A percentile compares a stretch with the other conserved stretches of the same genome.
Conservation (phyloP, 371 early-diverging fungal species). For the Dichotomocladium elegans region DNA sequence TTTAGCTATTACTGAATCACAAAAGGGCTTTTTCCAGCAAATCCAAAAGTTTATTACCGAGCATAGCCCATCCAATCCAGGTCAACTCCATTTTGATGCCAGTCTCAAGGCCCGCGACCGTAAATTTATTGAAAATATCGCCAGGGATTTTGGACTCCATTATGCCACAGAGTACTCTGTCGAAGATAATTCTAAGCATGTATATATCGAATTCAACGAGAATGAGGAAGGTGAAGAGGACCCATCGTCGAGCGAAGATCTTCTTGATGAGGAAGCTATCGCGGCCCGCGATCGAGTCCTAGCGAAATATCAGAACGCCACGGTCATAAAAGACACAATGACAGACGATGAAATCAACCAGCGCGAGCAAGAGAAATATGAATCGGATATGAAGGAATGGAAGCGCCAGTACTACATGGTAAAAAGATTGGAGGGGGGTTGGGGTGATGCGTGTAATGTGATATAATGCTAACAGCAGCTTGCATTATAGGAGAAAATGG, state of each 20-base stretch:
- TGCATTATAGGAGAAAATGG: constrained; percentile 59
- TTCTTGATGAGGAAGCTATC: constrained; percentile 46
- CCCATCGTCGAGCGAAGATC: constrained; percentile 42
- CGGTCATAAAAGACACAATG: constrained; percentile 53
- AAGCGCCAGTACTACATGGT: constrained; percentile 71
- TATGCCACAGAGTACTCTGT: constrained; percentile 36
- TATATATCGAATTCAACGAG: constrained; percentile 47
- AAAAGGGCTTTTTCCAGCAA: constrained; percentile 52
- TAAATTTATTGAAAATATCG: constrained; percentile 58
- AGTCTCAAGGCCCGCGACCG: constrained; percentile 57
- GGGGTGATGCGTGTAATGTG: too few species aligned
- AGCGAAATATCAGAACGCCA: constrained; percentile 61
- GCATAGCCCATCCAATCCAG: constrained; percentile 21
- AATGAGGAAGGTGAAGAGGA: constrained; percentile 42
- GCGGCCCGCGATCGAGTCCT: constrained; percentile 67
- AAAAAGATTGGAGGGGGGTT: neutral
- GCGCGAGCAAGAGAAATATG: constrained; percentile 53
- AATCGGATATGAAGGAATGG: constrained; percentile 58
- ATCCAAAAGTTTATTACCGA: constrained; percentile 52
- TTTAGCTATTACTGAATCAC: constrained; percentile 56
- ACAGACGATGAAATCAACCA: constrained; percentile 38
- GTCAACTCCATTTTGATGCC: constrained; percentile 41
- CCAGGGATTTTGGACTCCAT: constrained; percentile 62
- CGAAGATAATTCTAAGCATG: constrained; percentile 37
- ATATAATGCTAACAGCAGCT: neutral